Conservation (phyloP, 345 rosid species). For the Barbarea vulgaris region DNA sequence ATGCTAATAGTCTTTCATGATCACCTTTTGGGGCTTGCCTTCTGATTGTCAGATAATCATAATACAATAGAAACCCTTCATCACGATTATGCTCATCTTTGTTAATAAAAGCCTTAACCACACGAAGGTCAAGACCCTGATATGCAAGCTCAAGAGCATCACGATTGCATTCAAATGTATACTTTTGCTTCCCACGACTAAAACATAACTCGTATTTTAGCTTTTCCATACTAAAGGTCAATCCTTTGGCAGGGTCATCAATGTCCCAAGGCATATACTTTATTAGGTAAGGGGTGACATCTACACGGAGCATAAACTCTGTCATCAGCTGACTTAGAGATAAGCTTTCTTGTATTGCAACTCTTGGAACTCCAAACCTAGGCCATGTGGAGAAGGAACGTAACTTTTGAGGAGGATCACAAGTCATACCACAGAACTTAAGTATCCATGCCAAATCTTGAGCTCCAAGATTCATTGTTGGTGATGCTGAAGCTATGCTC, state of each 20-base stretch:
- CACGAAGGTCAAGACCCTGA: conserved; percentile 86
- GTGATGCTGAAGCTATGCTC: conserved; percentile 49
- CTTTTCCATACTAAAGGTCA: conserved; percentile 77
- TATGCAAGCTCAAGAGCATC: conserved; percentile 94
- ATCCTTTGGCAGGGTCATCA: conserved; percentile 95
- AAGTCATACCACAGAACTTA: conserved; percentile 82
- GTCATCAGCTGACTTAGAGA: conserved; percentile 91
- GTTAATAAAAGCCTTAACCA: conserved; percentile 68
- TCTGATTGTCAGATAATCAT: conserved; percentile 92
- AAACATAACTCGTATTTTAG: conserved; percentile 74
- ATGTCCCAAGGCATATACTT: conserved; percentile 73
- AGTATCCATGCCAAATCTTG: conserved; percentile 94
- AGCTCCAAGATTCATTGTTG: conserved; percentile 79
- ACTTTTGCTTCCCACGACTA: conserved; percentile 89
- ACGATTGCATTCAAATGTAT: conserved; percentile 84
- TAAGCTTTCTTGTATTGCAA: conserved; percentile 78
- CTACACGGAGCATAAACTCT: conserved; percentile 87
- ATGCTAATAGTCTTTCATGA: conserved; percentile 78
- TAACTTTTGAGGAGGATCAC: conserved; percentile 87
- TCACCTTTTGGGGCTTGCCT: conserved; percentile 95
- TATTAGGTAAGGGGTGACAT: conserved; percentile 71
- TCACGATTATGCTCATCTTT: conserved; percentile 66
- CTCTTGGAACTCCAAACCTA: conserved; percentile 88
- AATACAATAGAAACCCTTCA: conserved; percentile 87
- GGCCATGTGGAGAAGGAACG: conserved; percentile 90